phyloP scores from a whole-genome alignment of 1,139 yeast genomes.

The Diutina sp. region DNA sequence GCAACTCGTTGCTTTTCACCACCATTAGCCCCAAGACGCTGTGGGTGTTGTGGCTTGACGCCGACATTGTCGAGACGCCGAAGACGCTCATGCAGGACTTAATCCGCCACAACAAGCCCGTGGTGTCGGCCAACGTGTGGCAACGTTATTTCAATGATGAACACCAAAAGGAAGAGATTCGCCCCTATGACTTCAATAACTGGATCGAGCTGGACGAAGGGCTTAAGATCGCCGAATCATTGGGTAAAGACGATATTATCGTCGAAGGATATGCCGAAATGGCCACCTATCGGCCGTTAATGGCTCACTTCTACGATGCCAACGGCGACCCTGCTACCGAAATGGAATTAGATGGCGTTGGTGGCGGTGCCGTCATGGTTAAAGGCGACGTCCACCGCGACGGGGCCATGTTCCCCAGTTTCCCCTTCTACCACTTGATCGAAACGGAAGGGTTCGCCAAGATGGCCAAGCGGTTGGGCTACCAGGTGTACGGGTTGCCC shows the following conservation, averaged over 20 bases:
- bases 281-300: constrained; percentile 89
- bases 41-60: constrained; percentile 94
- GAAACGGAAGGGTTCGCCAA: constrained; percentile 98
- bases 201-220: constrained; percentile 95
- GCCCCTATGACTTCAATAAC: constrained; percentile 92
- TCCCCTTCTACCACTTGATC: constrained; percentile 91
- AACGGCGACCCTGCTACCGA: constrained; percentile 46
- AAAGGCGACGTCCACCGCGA: constrained; percentile 97
- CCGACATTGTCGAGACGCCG: constrained; percentile 88
- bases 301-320: constrained; percentile 77
- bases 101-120: constrained; percentile 77
- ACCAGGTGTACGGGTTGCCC: constrained; percentile 85
- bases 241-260: constrained; percentile 81
- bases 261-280: constrained; percentile 88
- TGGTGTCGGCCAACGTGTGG: constrained; percentile 83
- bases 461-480: constrained; percentile 92
- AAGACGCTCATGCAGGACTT: constrained; percentile 71
- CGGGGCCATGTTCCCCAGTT: constrained; percentile 98
- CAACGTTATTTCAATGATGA: constrained; percentile 62
- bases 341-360: constrained; percentile 90
- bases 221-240: constrained; percentile 49
- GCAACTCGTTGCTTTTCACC: constrained; percentile 86
- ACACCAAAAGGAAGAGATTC: constrained; percentile 40
- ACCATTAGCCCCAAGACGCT: constrained; percentile 80
- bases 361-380: constrained; percentile 91